Conservation (phyloP, 2,329 filamentous ascomycete species). For the Nigrograna mackinnonii region DNA sequence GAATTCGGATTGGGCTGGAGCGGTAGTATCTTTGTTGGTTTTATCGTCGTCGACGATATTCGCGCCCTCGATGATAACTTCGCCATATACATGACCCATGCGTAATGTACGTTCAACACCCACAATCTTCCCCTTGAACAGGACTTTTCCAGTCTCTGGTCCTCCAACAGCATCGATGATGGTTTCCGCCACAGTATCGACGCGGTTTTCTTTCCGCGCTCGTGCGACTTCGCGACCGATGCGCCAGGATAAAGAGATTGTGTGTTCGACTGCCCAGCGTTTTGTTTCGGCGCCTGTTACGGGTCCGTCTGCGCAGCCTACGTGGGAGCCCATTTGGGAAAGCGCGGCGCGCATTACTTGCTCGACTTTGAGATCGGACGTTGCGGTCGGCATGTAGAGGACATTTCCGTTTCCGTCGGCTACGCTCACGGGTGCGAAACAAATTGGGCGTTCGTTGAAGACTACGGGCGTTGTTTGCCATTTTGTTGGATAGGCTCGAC, state of each 20-base stretch:
- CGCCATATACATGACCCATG: slow-evolving; percentile 48
- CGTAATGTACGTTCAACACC: slow-evolving; percentile 46
- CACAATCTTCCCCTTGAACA: slow-evolving; percentile 52
- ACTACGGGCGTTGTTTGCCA: slow-evolving; percentile 50
- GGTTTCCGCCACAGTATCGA: slow-evolving; percentile 40
- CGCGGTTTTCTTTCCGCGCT: slow-evolving; percentile 38
- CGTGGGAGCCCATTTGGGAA: slow-evolving; percentile 38
- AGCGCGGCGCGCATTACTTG: slow-evolving; percentile 41
- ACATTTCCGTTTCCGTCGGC: slow-evolving; percentile 49
- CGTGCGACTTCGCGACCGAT: slow-evolving; percentile 41
- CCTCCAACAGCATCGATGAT: slow-evolving; percentile 49
- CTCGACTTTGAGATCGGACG: slow-evolving; percentile 42
- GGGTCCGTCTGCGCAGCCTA: slow-evolving; percentile 41
- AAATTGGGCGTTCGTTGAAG: slow-evolving; percentile 42
- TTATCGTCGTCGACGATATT: no score
- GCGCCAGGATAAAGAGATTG: slow-evolving; percentile 41
- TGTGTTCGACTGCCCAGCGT: slow-evolving; percentile 43
- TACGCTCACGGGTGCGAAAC: slow-evolving; percentile 43
- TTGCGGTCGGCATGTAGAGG: slow-evolving; percentile 41
- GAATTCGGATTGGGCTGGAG: slow-evolving; percentile 9
- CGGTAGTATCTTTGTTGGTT: slow-evolving; percentile 1
- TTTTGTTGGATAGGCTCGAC: slow-evolving; percentile 50
- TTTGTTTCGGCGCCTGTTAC: slow-evolving; percentile 41
- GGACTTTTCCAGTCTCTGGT: slow-evolving; percentile 37
- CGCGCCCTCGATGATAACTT: slow-evolving; percentile 43